A percentile compares a stretch with the other conserved stretches of the same genome.
These are phyloP conservation scores for Aspergillus thermomutatus DNA, from an alignment of 2,329 filamentous ascomycete genomes.

Conservation along the genomic window DNA sequence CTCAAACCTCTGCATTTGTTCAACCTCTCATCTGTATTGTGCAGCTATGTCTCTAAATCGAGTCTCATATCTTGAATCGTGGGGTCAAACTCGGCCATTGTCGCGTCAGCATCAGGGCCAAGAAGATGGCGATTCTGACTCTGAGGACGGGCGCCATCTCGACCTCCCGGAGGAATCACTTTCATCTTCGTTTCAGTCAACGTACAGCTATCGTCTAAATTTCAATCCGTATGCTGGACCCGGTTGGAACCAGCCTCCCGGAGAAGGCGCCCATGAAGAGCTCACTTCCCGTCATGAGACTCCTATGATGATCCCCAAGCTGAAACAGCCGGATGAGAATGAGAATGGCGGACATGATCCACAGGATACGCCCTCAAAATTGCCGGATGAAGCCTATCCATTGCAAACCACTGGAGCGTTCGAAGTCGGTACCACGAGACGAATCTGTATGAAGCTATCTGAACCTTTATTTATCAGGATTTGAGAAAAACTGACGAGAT, in stretches of 20 bases:
- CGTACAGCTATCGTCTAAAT: constrained; percentile 34
- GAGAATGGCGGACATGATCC: constrained; percentile 5
- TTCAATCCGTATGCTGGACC: constrained; percentile 43
- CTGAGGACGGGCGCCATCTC: constrained; percentile 22
- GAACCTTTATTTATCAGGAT: background rate
- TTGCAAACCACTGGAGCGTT: constrained; percentile 43
- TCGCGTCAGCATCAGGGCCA: constrained; percentile 24
- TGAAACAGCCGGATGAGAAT: constrained; percentile 15
- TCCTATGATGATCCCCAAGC: constrained; percentile 20
- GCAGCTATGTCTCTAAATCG: constrained; percentile 41
- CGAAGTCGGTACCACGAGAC: constrained; percentile 52
- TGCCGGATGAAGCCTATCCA: constrained; percentile 14
- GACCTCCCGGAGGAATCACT: constrained; percentile 29
- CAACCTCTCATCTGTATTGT: background rate
- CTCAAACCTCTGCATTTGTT: background rate
- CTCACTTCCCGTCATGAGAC: constrained; percentile 18
- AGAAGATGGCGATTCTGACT: constrained; percentile 23
- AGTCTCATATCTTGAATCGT: constrained; percentile 43
- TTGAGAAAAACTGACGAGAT: constrained; percentile 6
- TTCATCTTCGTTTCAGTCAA: constrained; percentile 35
- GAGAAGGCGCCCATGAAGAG: constrained; percentile 29
- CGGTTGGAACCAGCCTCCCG: constrained; percentile 32
- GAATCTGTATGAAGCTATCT: constrained; percentile 45
- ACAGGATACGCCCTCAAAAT: constrained; percentile 12
- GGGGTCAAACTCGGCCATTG: constrained; percentile 35